These are phyloP conservation scores for Eucalyptus pauciflora DNA, from an alignment of 345 rosid genomes.

Conservation along the genomic window DNA sequence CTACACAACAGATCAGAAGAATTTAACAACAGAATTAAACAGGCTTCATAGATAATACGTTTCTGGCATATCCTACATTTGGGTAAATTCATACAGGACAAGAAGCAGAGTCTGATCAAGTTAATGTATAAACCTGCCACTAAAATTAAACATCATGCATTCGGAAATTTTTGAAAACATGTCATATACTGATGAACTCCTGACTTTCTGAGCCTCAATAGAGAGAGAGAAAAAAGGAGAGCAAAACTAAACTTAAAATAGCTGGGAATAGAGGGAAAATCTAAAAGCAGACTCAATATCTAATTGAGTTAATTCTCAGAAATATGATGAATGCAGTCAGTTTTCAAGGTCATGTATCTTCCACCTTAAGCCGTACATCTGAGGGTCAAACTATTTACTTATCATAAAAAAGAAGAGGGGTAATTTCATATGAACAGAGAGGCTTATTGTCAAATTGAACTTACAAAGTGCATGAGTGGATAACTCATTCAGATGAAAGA, in stretches of 20 bases:
- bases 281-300: background rate
- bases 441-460: background rate
- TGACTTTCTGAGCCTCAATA: background rate
- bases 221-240: background rate
- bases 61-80: background rate
- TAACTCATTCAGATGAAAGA: background rate
- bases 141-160: background rate
- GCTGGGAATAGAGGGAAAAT: background rate
- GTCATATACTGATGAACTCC: background rate
- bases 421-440: background rate
- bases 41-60: background rate
- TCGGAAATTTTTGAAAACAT: background rate
- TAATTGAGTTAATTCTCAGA: background rate
- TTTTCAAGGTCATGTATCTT: background rate
- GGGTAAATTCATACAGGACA: background rate
- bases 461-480: background rate
- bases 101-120: background rate
- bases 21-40: background rate
- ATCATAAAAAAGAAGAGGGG: background rate
- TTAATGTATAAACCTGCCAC: background rate
- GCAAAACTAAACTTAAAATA: background rate
- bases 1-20: slow-evolving; percentile 8
- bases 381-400: background rate
- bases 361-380: background rate
- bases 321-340: background rate